Base-by-base conservation (phyloP, 495 filamentous ascomycete species). In the Penicillium antarcticum region DNA sequence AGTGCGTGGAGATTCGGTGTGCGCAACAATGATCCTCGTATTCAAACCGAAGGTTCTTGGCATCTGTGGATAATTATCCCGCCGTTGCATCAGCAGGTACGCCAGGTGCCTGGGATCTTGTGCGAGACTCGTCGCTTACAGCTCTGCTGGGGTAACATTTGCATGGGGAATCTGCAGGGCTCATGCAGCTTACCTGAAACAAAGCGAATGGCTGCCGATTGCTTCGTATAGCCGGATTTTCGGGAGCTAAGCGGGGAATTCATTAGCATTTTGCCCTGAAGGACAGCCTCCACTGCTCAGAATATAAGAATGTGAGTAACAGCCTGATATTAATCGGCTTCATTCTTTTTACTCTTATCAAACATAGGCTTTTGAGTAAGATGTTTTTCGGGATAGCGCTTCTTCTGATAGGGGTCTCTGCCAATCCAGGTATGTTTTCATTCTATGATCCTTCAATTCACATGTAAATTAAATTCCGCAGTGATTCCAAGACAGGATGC, bases 161-260 rank as follows among this genome's bases (percentile, higher is more conserved):
- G 19, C 38, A 41, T 21, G 19, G 38, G 24, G 10, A 9, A 23
- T 41, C 38, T 41, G 38, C 38, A 41, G 0, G 19, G 2, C 18
- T 23, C 10, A 41, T 41, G 38, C 38, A 41, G 38, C 38, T 41
- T 41, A 41, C 38, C 24, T 41, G 38, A 41, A 41, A 41, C 38
- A 17, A 41, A 24, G 18, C 38, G 38, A 41, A 41, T 41, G 17
- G 13, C 8, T 1, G 17, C 17, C 8, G 9, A 21, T 41, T 41
- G 36, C 38, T 18, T 41, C 18, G 18, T 24, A 12, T 41, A 41
- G 19, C 38, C 18, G 13, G 2, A 17, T 19, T 18, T 4, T 18
- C 9, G 6, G 35, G 13, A 16, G 16, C 36, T 11, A 13, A 41
- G 38, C 38, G 38, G 38, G 17, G 26, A 29, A 8, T 29, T 29